phyloP scores from a whole-genome alignment of 202 grass and related monocot genomes.

The Zizania palustris region DNA sequence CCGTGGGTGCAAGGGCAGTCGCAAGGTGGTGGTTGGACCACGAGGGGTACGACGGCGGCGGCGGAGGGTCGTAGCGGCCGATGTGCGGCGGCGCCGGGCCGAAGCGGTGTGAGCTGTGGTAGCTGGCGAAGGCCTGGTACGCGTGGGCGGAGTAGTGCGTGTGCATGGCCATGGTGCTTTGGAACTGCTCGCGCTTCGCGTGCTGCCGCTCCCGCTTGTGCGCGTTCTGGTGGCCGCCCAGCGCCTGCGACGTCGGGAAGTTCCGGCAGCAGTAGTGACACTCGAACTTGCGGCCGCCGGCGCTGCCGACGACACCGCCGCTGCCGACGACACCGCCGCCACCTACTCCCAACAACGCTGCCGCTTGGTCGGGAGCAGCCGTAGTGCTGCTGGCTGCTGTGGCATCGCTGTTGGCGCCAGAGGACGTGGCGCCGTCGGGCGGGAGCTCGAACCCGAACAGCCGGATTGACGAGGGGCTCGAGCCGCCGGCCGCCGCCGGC shows the following conservation, averaged over 20 bases:
- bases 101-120: slow-evolving; percentile 49
- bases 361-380: slow-evolving; percentile 13
- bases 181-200: slow-evolving; percentile 74
- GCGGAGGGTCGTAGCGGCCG: slow-evolving; percentile 44
- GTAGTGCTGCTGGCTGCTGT: slow-evolving; percentile 33
- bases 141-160: slow-evolving; percentile 57
- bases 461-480: slow-evolving; percentile 55
- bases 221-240: slow-evolving; percentile 86
- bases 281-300: slow-evolving; percentile 51
- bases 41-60: slow-evolving; percentile 63
- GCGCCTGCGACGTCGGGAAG: slow-evolving; percentile 78
- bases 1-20: neutral
- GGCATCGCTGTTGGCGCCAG: slow-evolving; percentile 38
- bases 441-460: slow-evolving; percentile 81
- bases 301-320: neutral
- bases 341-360: neutral
- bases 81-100: slow-evolving; percentile 13
- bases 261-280: slow-evolving; percentile 87
- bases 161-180: slow-evolving; percentile 67
- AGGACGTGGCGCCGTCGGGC: slow-evolving; percentile 43
- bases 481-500: slow-evolving; percentile 5
- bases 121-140: neutral
- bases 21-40: slow-evolving; percentile 44
- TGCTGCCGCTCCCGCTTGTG: slow-evolving; percentile 90
- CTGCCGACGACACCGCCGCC: too few relatives aligned